Evolutionary conservation across 306 rosid species (phyloP).

Genomic region (Pyrus bretschneideri): DNA sequence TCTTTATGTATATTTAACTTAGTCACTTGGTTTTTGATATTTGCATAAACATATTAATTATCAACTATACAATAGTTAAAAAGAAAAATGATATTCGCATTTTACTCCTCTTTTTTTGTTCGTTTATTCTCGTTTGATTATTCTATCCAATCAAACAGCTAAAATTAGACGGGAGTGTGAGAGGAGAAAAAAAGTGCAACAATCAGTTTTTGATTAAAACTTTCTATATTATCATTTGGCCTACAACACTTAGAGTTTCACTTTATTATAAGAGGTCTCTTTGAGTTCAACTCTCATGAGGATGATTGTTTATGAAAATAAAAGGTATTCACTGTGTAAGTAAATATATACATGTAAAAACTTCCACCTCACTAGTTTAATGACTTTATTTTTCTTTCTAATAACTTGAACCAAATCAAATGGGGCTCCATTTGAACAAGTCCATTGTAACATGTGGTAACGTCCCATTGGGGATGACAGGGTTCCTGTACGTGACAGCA

Average conservation of each 20-base stretch:
- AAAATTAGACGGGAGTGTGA: too few relatives aligned
- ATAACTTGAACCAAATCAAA: background rate
- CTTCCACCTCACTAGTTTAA: background rate
- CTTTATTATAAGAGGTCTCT: background rate
- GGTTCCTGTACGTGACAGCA: slow-evolving; percentile 33
- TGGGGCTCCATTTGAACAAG: background rate
- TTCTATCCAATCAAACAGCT: background rate
- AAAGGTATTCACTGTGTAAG: background rate
- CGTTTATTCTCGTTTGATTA: background rate
- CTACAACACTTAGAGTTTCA: background rate
- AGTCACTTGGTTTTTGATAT: background rate
- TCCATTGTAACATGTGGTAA: background rate
- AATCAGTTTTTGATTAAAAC: too few relatives aligned
- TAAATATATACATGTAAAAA: too few relatives aligned
- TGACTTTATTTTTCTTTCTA: background rate
- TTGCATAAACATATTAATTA: background rate
- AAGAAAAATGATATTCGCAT: background rate
- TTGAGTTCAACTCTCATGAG: too few relatives aligned
- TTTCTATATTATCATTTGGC: background rate
- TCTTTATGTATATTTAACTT: background rate
- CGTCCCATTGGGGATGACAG: background rate
- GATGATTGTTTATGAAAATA: too few relatives aligned
- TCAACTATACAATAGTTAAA: too few relatives aligned
- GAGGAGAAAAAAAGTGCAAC: background rate
- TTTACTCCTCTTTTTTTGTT: background rate